These are phyloP conservation scores for Lablab purpureus DNA, from an alignment of 306 rosid genomes.

Conservation along the genomic window DNA sequence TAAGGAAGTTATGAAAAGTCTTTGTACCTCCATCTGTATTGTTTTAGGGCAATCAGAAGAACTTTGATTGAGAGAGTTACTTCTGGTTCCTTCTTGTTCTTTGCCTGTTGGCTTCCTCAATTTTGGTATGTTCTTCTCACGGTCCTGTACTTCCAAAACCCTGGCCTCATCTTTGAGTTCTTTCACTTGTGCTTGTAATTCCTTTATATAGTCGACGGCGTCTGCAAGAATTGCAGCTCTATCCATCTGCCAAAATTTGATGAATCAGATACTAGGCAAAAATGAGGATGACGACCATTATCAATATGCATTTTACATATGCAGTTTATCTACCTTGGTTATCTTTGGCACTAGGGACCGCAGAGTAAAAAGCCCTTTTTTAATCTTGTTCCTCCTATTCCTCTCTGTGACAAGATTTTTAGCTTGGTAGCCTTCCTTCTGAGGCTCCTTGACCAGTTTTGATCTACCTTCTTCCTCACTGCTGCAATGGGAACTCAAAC, in stretches of 20 bases:
- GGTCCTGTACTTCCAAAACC: constrained; percentile 60
- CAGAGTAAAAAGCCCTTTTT: constrained; percentile 58
- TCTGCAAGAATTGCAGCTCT: constrained; percentile 69
- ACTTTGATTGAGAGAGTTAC: constrained; percentile 40
- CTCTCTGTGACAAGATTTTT: constrained; percentile 84
- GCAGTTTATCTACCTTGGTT: constrained; percentile 67
- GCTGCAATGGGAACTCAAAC: constrained; percentile 44
- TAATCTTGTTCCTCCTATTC: constrained; percentile 77
- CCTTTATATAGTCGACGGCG: constrained; percentile 73
- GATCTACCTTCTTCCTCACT: constrained; percentile 45
- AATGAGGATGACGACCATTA: constrained; percentile 12
- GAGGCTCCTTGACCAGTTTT: constrained; percentile 44
- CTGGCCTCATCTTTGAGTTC: constrained; percentile 61
- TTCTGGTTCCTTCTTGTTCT: constrained; percentile 40
- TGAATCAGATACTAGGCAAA: constrained; percentile 14
- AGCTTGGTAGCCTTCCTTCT: constrained; percentile 53
- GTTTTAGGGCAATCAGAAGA: constrained; percentile 42
- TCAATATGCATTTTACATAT: neutral
- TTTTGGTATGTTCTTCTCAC: constrained; percentile 41
- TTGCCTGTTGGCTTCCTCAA: constrained; percentile 31
- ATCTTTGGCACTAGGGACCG: constrained; percentile 88
- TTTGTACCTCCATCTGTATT: constrained; percentile 53
- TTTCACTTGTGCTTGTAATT: constrained; percentile 57
- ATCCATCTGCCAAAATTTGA: constrained; percentile 69
- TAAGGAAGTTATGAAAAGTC: constrained; percentile 6